A percentile compares a stretch with the other conserved stretches of the same genome.
These are phyloP conservation scores for Aureobasidium sp. DNA, from an alignment of 2,329 filamentous ascomycete species.

Conservation along the genomic window DNA sequence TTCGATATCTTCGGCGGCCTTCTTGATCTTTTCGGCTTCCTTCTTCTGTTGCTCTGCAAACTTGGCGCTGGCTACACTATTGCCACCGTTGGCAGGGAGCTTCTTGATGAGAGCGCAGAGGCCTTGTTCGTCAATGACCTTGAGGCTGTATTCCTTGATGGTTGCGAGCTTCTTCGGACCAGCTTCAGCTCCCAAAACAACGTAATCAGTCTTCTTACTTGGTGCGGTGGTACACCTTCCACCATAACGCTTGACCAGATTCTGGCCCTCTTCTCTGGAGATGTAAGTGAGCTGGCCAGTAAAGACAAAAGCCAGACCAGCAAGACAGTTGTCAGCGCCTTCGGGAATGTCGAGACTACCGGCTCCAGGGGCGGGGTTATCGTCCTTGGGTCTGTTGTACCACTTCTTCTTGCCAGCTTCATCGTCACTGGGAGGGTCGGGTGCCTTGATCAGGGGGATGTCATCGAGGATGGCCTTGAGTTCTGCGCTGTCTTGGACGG, in stretches of 20 bases:
- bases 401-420: constrained; percentile 66
- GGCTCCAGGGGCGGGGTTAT: constrained; percentile 51
- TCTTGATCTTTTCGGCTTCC: constrained; percentile 72
- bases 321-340: constrained; percentile 81
- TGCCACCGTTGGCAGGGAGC: constrained; percentile 78
- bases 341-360: constrained; percentile 64
- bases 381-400: constrained; percentile 52
- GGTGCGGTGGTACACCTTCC: constrained; percentile 81
- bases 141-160: constrained; percentile 69
- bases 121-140: constrained; percentile 89
- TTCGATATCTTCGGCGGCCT: constrained; percentile 79
- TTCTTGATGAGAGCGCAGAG: constrained; percentile 75
- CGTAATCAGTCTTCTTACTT: constrained; percentile 88
- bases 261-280: constrained; percentile 74
- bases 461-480: constrained; percentile 81
- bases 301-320: constrained; percentile 87
- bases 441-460: constrained; percentile 73
- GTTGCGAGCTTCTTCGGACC: constrained; percentile 88
- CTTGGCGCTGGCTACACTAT: constrained; percentile 79
- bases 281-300: constrained; percentile 78
- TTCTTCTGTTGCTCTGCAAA: constrained; percentile 74
- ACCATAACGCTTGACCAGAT: constrained; percentile 84
- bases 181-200: constrained; percentile 83
- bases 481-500: constrained; percentile 56
- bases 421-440: constrained; percentile 61